These are phyloP conservation scores for Macrotyloma uniflorum DNA, from an alignment of 306 rosid species.

Conservation along the genomic window DNA sequence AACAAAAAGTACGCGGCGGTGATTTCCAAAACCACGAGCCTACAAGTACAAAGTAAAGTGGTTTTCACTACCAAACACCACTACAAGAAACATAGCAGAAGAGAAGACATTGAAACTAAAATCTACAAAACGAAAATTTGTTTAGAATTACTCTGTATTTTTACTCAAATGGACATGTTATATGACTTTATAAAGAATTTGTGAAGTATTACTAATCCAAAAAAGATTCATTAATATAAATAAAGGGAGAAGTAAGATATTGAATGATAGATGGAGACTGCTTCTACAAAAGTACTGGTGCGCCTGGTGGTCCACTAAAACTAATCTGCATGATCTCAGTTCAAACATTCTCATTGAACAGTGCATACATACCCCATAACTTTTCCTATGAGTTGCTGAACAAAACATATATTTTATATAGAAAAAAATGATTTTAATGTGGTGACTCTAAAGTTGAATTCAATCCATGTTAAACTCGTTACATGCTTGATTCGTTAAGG, in stretches of 20 bases:
- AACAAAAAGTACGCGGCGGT: neutral
- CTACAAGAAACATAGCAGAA: neutral
- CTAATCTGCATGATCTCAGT: neutral
- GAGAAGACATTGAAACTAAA: neutral
- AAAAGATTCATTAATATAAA: neutral
- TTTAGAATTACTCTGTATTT: no score
- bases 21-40: neutral
- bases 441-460: neutral
- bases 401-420: neutral
- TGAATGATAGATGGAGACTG: neutral
- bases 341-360: neutral
- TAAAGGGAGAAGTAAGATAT: neutral
- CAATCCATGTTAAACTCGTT: neutral
- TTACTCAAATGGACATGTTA: no score
- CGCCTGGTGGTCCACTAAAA: neutral
- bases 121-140: neutral
- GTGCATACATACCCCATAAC: neutral
- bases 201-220: no score
- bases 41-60: neutral
- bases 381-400: no score
- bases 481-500: neutral
- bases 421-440: neutral
- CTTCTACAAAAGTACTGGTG: neutral
- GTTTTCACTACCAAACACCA: neutral
- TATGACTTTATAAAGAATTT: no score